Conservation (phyloP, 2,329 filamentous ascomycete species). For the Hyphodiscus sp. region DNA sequence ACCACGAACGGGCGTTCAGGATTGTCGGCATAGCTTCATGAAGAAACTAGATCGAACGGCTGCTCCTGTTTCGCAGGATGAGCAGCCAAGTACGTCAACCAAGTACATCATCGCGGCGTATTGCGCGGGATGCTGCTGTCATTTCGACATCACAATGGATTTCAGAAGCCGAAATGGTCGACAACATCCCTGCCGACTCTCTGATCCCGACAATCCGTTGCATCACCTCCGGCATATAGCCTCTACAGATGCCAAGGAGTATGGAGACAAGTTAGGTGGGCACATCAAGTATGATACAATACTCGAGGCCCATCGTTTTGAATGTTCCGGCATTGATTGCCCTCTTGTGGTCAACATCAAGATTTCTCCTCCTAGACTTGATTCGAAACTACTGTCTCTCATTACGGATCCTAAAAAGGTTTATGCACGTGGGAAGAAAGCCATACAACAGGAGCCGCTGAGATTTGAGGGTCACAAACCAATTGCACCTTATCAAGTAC, state of each 20-base stretch:
- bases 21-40: slow-evolving; percentile 54
- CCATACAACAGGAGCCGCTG: slow-evolving; percentile 43
- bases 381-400: slow-evolving; percentile 38
- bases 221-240: slow-evolving; percentile 50
- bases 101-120: slow-evolving; percentile 52
- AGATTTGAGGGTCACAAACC: slow-evolving; percentile 43
- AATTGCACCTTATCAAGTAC: slow-evolving; percentile 46
- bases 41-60: slow-evolving; percentile 49
- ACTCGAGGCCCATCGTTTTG: slow-evolving; percentile 43
- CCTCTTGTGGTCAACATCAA: slow-evolving; percentile 45
- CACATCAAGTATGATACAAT: slow-evolving; percentile 20
- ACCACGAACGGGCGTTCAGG: slow-evolving; percentile 30
- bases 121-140: slow-evolving; percentile 55
- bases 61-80: slow-evolving; percentile 33
- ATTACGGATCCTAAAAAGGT: slow-evolving; percentile 49
- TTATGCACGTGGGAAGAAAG: slow-evolving; percentile 44
- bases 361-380: slow-evolving; percentile 46
- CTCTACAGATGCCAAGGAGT: slow-evolving; percentile 33
- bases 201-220: slow-evolving; percentile 43
- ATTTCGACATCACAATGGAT: slow-evolving; percentile 52
- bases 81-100: slow-evolving; percentile 32
- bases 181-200: slow-evolving; percentile 25
- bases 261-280: slow-evolving; percentile 21
- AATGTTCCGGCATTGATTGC: slow-evolving; percentile 54
- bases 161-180: slow-evolving; percentile 37